Conservation (phyloP, 106 monocot species). For the Phalaenopsis equestris region DNA sequence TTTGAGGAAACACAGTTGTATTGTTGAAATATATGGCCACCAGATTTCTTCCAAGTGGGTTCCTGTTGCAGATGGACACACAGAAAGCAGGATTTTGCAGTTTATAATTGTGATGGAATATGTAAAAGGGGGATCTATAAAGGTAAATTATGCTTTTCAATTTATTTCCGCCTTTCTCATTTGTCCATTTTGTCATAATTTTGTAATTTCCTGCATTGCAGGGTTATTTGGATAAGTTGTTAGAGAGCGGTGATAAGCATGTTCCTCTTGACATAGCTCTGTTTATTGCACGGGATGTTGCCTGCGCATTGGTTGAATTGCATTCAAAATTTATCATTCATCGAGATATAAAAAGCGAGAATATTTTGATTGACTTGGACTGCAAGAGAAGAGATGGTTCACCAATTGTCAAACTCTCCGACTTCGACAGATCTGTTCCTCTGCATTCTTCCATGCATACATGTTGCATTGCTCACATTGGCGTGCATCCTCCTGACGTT, state of each 20-base stretch:
- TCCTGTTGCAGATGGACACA: slow-evolving; percentile 29
- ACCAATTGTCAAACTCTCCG: slow-evolving; percentile 83
- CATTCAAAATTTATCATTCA: slow-evolving; percentile 93
- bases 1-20: slow-evolving; percentile 70
- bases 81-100: slow-evolving; percentile 51
- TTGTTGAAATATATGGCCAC: slow-evolving; percentile 91
- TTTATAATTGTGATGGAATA: slow-evolving; percentile 87
- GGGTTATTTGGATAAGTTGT: slow-evolving; percentile 62
- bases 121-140: slow-evolving; percentile 77
- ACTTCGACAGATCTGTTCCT: slow-evolving; percentile 94
- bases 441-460: slow-evolving; percentile 56
- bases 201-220: slow-evolving; percentile 14
- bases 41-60: slow-evolving; percentile 82
- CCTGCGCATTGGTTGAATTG: slow-evolving; percentile 74
- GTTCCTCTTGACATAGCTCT: slow-evolving; percentile 56
- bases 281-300: slow-evolving; percentile 68
- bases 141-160: slow-evolving; percentile 34
- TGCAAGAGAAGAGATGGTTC: slow-evolving; percentile 41
- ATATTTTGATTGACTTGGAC: slow-evolving; percentile 77
- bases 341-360: slow-evolving; percentile 95
- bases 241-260: slow-evolving; percentile 50
- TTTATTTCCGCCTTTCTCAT: slow-evolving; percentile 1
- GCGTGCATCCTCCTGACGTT: slow-evolving; percentile 70
- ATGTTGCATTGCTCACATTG: slow-evolving; percentile 86
- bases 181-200: not conserved